phyloP scores from a whole-genome alignment of 164 flowering plant species.

The Vitis rupestris region DNA sequence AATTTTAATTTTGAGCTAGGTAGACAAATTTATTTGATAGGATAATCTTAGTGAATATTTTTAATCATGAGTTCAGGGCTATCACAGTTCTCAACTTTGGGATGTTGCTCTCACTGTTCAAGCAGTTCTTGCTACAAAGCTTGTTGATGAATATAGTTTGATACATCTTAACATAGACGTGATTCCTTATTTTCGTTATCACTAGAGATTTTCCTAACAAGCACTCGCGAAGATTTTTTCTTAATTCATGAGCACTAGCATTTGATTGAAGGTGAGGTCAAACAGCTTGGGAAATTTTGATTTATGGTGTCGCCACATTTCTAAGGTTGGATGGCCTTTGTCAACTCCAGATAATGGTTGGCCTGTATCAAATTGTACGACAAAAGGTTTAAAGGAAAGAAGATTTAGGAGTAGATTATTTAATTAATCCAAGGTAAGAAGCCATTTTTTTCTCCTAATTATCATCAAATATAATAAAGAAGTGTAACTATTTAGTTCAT shows the following conservation, averaged over 20 bases:
- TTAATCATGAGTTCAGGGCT: slow-evolving; percentile 19
- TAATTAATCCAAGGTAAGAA: too few relatives aligned
- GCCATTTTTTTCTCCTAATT: too few relatives aligned
- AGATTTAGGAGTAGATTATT: too few relatives aligned
- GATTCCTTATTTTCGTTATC: too few relatives aligned
- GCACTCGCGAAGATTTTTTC: too few relatives aligned
- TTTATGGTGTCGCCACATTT: slow-evolving; percentile 43
- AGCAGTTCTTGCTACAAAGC: slow-evolving; percentile 26
- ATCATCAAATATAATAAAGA: too few relatives aligned
- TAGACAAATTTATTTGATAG: too few relatives aligned
- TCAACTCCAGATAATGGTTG: slow-evolving; percentile 54
- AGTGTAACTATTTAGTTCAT: background rate
- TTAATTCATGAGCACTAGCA: background rate
- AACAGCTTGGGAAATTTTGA: slow-evolving; percentile 25
- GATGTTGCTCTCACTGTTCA: slow-evolving; percentile 35
- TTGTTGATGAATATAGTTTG: slow-evolving; percentile 22
- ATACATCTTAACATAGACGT: background rate
- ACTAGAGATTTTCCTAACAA: too few relatives aligned
- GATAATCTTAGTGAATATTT: too few relatives aligned
- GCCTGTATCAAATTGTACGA: slow-evolving; percentile 51
- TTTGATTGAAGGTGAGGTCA: slow-evolving; percentile 22
- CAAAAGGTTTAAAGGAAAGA: slow-evolving; percentile 38
- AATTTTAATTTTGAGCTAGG: too few relatives aligned
- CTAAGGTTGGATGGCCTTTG: slow-evolving; percentile 57
- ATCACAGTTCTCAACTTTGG: slow-evolving; percentile 41